These are phyloP conservation scores for Candida tammaniensis DNA, from an alignment of 805 yeast species.

Conservation along the genomic window DNA sequence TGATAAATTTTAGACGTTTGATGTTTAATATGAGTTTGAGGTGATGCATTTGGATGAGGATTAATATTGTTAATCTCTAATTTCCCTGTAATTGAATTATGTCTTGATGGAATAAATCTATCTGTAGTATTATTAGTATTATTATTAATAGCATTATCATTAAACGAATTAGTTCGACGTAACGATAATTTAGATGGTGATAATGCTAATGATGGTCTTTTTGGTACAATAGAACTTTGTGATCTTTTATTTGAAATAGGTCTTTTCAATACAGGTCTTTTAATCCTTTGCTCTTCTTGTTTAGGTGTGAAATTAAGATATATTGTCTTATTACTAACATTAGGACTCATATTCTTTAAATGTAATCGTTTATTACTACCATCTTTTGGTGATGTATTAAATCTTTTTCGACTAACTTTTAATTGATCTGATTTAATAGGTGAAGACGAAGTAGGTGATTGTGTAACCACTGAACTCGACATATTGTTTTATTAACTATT, in stretches of 20 bases:
- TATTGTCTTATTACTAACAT: conserved; percentile 26
- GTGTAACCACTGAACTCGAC: conserved; percentile 5
- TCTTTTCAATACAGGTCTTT: conserved; percentile 14
- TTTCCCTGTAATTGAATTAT: conserved; percentile 38
- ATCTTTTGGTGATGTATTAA: conserved; percentile 8
- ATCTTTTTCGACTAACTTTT: conserved; percentile 5
- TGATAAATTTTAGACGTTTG: conserved; percentile 61
- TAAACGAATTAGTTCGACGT: conserved; percentile 33
- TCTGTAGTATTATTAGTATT: conserved; percentile 28
- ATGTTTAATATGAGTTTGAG: conserved; percentile 52
- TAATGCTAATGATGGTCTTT: conserved; percentile 13
- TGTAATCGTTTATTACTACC: conserved; percentile 25
- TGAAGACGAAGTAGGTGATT: conserved; percentile 9
- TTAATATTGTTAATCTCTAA: conserved; percentile 24
- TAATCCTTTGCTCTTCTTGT: conserved; percentile 7
- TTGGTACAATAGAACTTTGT: conserved; percentile 21
- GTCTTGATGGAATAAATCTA: conserved; percentile 43
- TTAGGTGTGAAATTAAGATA: conserved; percentile 17
- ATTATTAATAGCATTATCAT: conserved; percentile 27
- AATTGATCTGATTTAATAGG: conserved; percentile 4
- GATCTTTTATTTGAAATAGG: conserved; percentile 25
- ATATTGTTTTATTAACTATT: conserved; percentile 2
- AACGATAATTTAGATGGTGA: conserved; percentile 27
- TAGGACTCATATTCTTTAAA: conserved; percentile 36
- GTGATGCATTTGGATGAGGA: conserved; percentile 48